These are phyloP conservation scores for Quillaja saponaria DNA, from an alignment of 306 rosid species.

Conservation along the genomic window DNA sequence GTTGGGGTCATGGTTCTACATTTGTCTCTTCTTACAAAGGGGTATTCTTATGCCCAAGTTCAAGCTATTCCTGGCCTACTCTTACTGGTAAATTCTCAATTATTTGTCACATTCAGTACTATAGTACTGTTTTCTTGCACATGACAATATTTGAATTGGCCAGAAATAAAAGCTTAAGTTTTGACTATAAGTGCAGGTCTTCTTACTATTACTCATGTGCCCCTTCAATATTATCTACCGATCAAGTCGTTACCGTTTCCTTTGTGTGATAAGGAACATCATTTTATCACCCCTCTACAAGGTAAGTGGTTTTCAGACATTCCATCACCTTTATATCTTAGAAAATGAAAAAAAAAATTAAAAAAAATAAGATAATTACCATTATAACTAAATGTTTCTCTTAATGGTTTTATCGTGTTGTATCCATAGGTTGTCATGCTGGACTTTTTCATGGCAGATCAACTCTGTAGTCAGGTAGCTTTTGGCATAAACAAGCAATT, in stretches of 20 bases:
- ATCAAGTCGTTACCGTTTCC: constrained; percentile 79
- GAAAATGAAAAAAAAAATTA: neutral
- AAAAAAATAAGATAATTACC: neutral
- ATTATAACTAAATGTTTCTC: neutral
- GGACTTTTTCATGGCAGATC: constrained; percentile 99
- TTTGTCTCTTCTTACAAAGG: constrained; percentile 68
- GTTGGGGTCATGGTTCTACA: constrained; percentile 85
- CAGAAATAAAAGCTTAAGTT: constrained; percentile 2
- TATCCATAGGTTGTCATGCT: constrained; percentile 86
- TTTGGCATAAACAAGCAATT: neutral
- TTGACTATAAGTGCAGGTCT: constrained; percentile 51
- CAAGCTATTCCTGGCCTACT: constrained; percentile 83
- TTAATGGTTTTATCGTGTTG: constrained; percentile 18
- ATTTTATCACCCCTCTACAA: constrained; percentile 88
- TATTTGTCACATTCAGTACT: neutral
- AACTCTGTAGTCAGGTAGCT: constrained; percentile 96
- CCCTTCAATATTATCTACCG: constrained; percentile 77
- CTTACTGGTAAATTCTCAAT: constrained; percentile 57
- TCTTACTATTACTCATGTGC: constrained; percentile 63
- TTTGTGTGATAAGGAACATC: constrained; percentile 83
- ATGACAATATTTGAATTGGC: neutral
- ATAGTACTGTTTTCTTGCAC: neutral
- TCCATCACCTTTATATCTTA: constrained; percentile 16
- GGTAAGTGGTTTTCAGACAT: constrained; percentile 47
- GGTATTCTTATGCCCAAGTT: constrained; percentile 71